Conservation (phyloP, 1,284 basidiomycete species). For the Tilletia indica region DNA sequence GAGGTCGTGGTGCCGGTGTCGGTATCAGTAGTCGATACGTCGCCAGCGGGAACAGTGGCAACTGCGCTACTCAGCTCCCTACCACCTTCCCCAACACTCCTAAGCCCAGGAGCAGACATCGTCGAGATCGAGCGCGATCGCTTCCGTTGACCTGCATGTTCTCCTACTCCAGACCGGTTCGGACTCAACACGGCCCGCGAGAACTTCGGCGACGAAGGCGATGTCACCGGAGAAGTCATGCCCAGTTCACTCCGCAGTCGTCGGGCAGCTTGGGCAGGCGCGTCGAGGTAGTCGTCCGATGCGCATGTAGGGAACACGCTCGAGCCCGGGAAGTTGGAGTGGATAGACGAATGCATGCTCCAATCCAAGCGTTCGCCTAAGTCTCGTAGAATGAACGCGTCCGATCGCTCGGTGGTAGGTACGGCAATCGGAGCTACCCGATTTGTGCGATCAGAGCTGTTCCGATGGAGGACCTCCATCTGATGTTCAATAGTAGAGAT, state of each 20-base stretch:
- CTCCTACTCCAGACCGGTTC: too few relatives aligned
- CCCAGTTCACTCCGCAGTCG: background rate
- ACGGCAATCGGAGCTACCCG: too few relatives aligned
- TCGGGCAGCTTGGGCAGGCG: conserved; percentile 10
- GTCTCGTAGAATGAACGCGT: conserved; percentile 40
- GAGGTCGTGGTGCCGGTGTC: conserved; percentile 18
- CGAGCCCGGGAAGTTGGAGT: conserved; percentile 23
- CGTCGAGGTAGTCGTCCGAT: background rate
- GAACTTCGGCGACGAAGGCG: conserved; percentile 2
- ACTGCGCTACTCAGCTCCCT: too few relatives aligned
- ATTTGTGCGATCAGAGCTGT: background rate
- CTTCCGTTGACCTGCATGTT: background rate
- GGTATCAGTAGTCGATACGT: background rate
- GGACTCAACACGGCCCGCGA: background rate
- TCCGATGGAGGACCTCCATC: conserved; percentile 28
- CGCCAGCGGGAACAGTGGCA: background rate
- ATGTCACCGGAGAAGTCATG: conserved; percentile 7
- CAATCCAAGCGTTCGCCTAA: conserved; percentile 39
- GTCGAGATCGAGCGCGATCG: conserved; percentile 5
- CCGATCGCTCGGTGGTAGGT: conserved; percentile 25
- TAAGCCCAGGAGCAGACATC: conserved; percentile 11
- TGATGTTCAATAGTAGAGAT: conserved; percentile 72
- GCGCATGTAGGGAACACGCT: conserved; percentile 1
- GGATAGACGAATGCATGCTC: conserved; percentile 27
- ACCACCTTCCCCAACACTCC: background rate